phyloP scores from a whole-genome alignment of 1,284 basidiomycete species.

The Mycena citricolor region DNA sequence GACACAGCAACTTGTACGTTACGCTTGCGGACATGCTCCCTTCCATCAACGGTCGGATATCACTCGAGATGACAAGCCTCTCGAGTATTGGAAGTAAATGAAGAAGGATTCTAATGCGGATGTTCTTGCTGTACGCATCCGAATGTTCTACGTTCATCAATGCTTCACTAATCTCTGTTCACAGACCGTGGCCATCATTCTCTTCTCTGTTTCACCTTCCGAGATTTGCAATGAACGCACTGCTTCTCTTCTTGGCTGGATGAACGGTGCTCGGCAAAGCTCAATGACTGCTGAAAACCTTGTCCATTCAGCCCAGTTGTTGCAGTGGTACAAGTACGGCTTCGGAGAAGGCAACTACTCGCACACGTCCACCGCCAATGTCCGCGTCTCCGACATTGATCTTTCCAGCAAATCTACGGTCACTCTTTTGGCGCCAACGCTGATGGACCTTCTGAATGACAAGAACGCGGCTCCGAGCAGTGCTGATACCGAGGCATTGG shows the following conservation, averaged over 20 bases:
- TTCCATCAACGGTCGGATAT: conserved; percentile 19
- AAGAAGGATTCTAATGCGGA: conserved; percentile 25
- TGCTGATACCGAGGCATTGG: not conserved
- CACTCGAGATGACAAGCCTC: conserved; percentile 16
- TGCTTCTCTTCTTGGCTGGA: conserved; percentile 29
- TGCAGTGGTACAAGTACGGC: conserved; percentile 9
- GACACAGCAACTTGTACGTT: conserved; percentile 21
- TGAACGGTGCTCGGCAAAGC: conserved; percentile 28
- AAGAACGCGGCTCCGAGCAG: conserved; percentile 1
- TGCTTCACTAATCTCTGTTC: not conserved
- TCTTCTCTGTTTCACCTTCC: conserved; percentile 29
- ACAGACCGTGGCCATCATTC: conserved; percentile 26
- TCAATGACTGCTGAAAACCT: conserved; percentile 28
- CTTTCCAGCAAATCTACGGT: no score
- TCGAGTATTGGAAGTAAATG: conserved; percentile 25
- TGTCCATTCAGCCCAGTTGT: conserved; percentile 11
- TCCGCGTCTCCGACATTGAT: conserved; percentile 11
- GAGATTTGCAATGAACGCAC: conserved; percentile 31
- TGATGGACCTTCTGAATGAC: conserved; percentile 8
- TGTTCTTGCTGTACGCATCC: conserved; percentile 24
- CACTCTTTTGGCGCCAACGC: no score
- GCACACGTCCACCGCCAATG: conserved; percentile 9
- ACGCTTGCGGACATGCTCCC: conserved; percentile 25
- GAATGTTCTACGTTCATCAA: not conserved
- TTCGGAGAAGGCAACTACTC: conserved; percentile 10